Base-by-base conservation (phyloP, 345 rosid species). In the Cardamine chenopodiifolia region DNA sequence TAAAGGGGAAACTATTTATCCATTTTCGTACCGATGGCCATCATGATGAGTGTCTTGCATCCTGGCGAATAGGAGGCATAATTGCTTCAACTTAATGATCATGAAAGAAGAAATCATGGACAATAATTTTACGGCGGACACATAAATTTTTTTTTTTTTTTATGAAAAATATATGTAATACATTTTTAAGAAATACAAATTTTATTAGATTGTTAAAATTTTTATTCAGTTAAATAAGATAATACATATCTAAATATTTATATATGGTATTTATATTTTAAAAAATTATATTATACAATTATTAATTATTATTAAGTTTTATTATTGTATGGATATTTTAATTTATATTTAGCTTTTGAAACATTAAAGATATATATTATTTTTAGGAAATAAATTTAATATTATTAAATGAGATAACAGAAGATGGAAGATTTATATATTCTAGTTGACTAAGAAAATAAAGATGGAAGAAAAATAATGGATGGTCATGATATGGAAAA, bases 31-130 rank as follows among this genome's bases (percentile, higher is more conserved):
- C 22, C 13, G 4, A 3, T 10, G 53, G 12, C 11, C 18, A 47
- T 18, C 2, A 0, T 2, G 54, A 19, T 19, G 26, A 49, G 14
- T 20, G 15, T 5, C 12, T 49, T 19, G 7, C 14, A 20, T 49
- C 55, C 3, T 20, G 1, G 3, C 3, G 26, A 20, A 45, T 66
- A 32, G 8, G 3, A 2, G 3, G 14, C 3, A 3, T 32, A 49
- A 12, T 17, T 26, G 31, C 44, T 49, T 12, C 22, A 14, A 31
- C 19, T 32, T 50, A 6, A 4, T 49, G 3, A 49, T 49, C 71
- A 66, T 22, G 7, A 13, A 22, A 66, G 59, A 66, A 50, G 20
- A 66, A 48, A 66, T 34, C 22, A 45, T 45, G n/a, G 23, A 44
- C 40, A 1, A 44, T 26, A 28, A 11, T 37, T 37, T 1, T 0